Conservation (phyloP, 2,329 filamentous ascomycete genomes). For the Trichoderma pleuroti region DNA sequence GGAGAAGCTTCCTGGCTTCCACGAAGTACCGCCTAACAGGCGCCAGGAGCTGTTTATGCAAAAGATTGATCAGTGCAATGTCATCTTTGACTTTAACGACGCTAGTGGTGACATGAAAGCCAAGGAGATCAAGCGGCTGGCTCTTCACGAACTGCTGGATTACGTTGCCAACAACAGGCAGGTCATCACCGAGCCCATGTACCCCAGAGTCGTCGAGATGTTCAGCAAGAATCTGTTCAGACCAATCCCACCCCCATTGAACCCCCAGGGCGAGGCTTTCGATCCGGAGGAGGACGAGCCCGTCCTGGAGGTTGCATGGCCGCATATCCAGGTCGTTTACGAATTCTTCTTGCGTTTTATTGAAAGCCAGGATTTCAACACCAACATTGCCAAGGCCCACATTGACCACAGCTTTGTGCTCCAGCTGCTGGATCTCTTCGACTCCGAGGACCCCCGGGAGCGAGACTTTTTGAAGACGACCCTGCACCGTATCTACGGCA, state of each 20-base stretch:
- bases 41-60: conserved; percentile 98
- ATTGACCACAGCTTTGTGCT: conserved; percentile 98
- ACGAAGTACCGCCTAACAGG: conserved; percentile 92
- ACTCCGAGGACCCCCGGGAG: conserved; percentile 95
- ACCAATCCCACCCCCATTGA: conserved; percentile 94
- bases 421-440: conserved; percentile 94
- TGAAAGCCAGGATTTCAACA: conserved; percentile 99
- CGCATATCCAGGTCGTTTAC: conserved; percentile 98
- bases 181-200: conserved; percentile 99
- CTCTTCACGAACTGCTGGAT: conserved; percentile 91
- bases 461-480: conserved; percentile 98
- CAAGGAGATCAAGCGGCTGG: conserved; percentile 97
- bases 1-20: conserved; percentile 95
- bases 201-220: conserved; percentile 97
- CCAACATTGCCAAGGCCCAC: conserved; percentile 97
- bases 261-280: conserved; percentile 96
- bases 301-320: conserved; percentile 96
- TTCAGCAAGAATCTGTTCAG: conserved; percentile 98
- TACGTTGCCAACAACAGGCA: conserved; percentile 98
- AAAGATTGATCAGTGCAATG: conserved; percentile 99
- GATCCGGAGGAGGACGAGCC: conserved; percentile 98
- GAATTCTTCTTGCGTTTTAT: conserved; percentile 99
- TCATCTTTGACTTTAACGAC: conserved; percentile 99
- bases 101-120: conserved; percentile 98
- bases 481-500: conserved; percentile 95